Base-by-base conservation (phyloP, 345 rosid species). In the Salix suchowensis region DNA sequence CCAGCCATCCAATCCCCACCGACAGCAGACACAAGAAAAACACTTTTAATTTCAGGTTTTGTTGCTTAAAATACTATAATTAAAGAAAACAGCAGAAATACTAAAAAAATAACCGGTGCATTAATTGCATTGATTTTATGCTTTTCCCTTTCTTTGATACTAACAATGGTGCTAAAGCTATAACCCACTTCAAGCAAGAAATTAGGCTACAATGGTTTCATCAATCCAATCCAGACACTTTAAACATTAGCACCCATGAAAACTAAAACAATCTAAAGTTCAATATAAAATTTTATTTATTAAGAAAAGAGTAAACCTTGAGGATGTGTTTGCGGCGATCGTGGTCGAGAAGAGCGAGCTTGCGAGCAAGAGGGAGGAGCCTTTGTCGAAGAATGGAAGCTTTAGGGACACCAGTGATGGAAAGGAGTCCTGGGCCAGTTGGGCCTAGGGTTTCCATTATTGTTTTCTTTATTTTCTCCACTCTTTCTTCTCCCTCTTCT, bases 381-480 rank as follows among this genome's bases (percentile, higher is more conserved):
- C 79, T 82, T 21, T 80, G 88, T 77, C 97, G 93, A 65, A 90
- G 91, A 21, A 84, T 19, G 77, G 88, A 79, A 74, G 84, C 87
- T 40, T 82, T 82, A 21, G 90, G 89, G 71, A 93, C 86, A 42
- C 84, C 89, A 55, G 88, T 84, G 78, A 96, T 48, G 52, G 92
- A 86, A 68, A 93, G 88, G 15, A 93, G 87, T 13, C 94, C 98
- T 0, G 96, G 92, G 60, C 98, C 97, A 5, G 54, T 64, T 2
- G 91, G 94, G 62, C 97, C 98, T 1, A 96, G 85, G 73, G 87
- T 86, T 82, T 89, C 91, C 90, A 89, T 81, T 69, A 95, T 74
- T 46, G 67, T 76, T 60, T 68, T 77, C 82, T 85, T 84, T 67
- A 90, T 55, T 40, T 72, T 26, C 14, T 84, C 82, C 68, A 69